A percentile compares a stretch with the other conserved stretches of the same genome.
phyloP scores from a whole-genome alignment of 306 rosid species.

The Begonia loranthoides region DNA sequence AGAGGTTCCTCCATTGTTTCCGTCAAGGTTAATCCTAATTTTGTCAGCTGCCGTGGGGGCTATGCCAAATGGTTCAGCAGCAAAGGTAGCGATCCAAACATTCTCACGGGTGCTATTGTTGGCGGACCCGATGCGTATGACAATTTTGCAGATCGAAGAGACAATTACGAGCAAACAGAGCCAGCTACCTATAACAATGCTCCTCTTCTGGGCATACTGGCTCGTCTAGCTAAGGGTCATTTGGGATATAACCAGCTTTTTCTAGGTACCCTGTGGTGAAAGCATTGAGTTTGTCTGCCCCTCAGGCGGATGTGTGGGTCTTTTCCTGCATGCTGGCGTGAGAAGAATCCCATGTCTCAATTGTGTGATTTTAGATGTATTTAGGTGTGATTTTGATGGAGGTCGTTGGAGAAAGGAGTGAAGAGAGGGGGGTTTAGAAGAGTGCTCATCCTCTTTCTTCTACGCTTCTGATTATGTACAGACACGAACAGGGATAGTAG shows the following conservation, averaged over 20 bases:
- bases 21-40: constrained; percentile 54
- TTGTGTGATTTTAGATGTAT: constrained; percentile 24
- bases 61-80: constrained; percentile 81
- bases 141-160: constrained; percentile 88
- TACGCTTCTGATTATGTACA: constrained; percentile 42
- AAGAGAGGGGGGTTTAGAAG: constrained; percentile 72
- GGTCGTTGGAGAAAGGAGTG: constrained; percentile 46
- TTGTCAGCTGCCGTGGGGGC: constrained; percentile 83
- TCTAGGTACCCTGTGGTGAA: constrained; percentile 72
- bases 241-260: constrained; percentile 70
- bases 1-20: constrained; percentile 93
- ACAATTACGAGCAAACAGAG: constrained; percentile 90
- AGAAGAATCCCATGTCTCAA: constrained; percentile 24
- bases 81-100: constrained; percentile 68
- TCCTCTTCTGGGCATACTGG: constrained; percentile 81
- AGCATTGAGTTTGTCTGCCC: constrained; percentile 84
- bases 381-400: constrained; percentile 38
- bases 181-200: constrained; percentile 99
- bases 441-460: constrained; percentile 99
- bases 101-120: constrained; percentile 77
- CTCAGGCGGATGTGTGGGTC: constrained; percentile 61
- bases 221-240: constrained; percentile 58
- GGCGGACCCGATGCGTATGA: constrained; percentile 99
- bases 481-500: constrained; percentile 23
- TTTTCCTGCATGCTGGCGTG: constrained; percentile 53